Evolutionary conservation across 805 yeast genomes (phyloP).

Genomic region (Pichia heedii): DNA sequence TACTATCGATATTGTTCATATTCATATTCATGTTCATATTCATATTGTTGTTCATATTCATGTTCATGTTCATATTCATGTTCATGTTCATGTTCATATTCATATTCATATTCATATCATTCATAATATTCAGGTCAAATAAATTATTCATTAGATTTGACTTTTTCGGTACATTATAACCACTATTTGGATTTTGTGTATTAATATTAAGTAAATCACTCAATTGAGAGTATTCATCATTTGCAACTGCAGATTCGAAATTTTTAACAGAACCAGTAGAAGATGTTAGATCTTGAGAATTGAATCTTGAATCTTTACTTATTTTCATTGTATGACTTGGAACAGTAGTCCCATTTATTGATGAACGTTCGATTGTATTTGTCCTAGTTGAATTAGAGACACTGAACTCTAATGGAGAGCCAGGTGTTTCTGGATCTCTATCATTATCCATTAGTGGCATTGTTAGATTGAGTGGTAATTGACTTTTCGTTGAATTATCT

Average conservation of each 20-base stretch:
- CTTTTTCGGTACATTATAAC: conserved; percentile 8
- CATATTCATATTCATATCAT: background rate
- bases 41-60: background rate
- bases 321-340: too few species aligned
- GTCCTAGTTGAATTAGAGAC: conserved; percentile 6
- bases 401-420: conserved; percentile 11
- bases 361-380: conserved; percentile 1
- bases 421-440: conserved; percentile 6
- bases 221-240: conserved; percentile 27
- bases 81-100: background rate
- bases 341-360: background rate
- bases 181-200: conserved; percentile 25
- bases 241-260: conserved; percentile 29
- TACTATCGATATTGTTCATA: too few species aligned
- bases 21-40: too few species aligned
- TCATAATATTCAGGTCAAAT: background rate
- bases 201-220: conserved; percentile 31
- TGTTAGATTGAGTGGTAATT: too few species aligned
- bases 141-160: background rate
- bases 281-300: conserved; percentile 8
- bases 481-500: background rate
- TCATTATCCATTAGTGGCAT: background rate
- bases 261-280: conserved; percentile 14
- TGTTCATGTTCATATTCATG: background rate
- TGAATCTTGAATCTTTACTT: background rate